Percentiles rank a stretch among this genome's conserved stretches.
Evolutionary conservation across 106 monocot species (phyloP).

Genomic region (Acorus gramineus): DNA sequence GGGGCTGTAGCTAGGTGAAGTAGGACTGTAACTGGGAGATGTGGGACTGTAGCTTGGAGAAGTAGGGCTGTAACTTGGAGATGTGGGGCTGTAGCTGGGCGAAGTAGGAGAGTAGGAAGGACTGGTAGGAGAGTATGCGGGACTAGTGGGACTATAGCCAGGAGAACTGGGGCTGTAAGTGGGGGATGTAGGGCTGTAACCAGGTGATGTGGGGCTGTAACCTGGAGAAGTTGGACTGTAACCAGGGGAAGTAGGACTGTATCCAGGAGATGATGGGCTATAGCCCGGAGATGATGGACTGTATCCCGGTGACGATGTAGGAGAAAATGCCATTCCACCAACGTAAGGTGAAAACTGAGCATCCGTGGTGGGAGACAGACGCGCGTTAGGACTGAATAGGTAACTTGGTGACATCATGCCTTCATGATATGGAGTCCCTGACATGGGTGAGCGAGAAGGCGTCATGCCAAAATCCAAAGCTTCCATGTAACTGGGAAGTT

Average conservation of each 20-base stretch:
- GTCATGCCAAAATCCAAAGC: conserved; percentile 96
- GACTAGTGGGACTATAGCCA: conserved; percentile 91
- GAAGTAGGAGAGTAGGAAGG: conserved; percentile 82
- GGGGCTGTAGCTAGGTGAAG: conserved; percentile 77
- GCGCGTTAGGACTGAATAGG: conserved; percentile 75
- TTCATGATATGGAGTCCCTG: conserved; percentile 84
- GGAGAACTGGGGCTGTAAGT: conserved; percentile 93
- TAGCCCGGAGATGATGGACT: conserved; percentile 91
- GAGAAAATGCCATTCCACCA: conserved; percentile 92
- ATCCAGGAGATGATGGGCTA: conserved; percentile 91
- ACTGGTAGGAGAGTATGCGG: conserved; percentile 93
- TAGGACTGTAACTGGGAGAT: conserved; percentile 72
- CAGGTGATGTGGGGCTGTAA: conserved; percentile 88
- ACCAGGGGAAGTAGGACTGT: conserved; percentile 83
- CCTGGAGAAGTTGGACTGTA: conserved; percentile 90
- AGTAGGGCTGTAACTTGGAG: conserved; percentile 73
- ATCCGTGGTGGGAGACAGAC: conserved; percentile 84
- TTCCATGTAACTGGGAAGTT: conserved; percentile 94
- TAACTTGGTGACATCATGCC: conserved; percentile 99
- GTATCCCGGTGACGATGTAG: conserved; percentile 78
- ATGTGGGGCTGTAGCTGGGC: conserved; percentile 42
- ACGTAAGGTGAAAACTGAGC: conserved; percentile 99
- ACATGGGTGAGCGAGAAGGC: conserved; percentile 71
- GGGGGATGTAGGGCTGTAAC: conserved; percentile 83
- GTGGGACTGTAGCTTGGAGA: conserved; percentile 81